Conservation (phyloP, 306 rosid species). For the Rosa multiflora region DNA sequence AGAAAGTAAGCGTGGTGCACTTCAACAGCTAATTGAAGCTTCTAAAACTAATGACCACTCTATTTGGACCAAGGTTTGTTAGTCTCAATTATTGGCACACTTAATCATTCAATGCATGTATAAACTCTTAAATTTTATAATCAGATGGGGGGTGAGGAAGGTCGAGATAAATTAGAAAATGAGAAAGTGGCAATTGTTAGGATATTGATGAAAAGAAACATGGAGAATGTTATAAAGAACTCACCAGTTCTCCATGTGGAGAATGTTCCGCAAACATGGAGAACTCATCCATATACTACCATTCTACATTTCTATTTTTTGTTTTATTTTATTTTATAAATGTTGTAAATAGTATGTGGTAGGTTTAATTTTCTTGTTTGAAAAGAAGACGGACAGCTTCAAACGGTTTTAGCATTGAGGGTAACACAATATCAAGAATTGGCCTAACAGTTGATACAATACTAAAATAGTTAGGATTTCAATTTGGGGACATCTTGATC, state of each 20-base stretch:
- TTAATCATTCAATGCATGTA: not conserved
- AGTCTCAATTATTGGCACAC: constrained; percentile 8
- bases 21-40: constrained; percentile 81
- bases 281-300: not conserved
- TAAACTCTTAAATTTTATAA: not conserved
- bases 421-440: not conserved
- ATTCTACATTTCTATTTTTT: no score
- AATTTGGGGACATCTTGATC: not conserved
- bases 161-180: not conserved
- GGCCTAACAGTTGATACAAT: not conserved
- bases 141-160: not conserved
- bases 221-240: not conserved
- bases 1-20: constrained; percentile 63
- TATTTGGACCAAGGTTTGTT: constrained; percentile 80
- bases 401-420: not conserved
- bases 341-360: not conserved
- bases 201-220: not conserved
- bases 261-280: not conserved
- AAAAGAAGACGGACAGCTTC: not conserved
- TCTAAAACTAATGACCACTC: constrained; percentile 70
- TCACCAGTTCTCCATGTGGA: not conserved
- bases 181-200: not conserved
- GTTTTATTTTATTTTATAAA: no score
- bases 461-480: not conserved
- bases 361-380: not conserved